Conservation (phyloP, 2,329 filamentous ascomycete species). For the Penicillium sp. region DNA sequence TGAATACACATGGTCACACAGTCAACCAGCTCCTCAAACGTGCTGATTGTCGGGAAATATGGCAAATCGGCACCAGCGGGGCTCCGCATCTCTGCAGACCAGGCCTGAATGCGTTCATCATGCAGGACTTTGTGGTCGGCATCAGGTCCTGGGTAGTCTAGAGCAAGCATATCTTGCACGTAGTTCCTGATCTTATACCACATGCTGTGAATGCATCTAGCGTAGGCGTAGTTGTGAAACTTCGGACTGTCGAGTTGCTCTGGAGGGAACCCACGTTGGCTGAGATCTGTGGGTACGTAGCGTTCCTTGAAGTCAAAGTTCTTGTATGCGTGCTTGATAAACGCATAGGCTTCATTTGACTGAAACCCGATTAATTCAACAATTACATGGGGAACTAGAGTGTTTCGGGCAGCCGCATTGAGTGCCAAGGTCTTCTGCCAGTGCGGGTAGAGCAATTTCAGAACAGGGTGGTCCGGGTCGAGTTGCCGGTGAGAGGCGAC, state of each 20-base stretch:
- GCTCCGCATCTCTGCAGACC: neutral
- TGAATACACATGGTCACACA: conserved; percentile 14
- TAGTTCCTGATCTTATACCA: conserved; percentile 9
- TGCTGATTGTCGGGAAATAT: neutral
- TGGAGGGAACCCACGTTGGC: conserved; percentile 7
- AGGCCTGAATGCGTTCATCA: conserved; percentile 5
- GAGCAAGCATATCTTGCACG: conserved; percentile 3
- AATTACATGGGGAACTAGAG: too few relatives aligned
- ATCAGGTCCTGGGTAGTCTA: neutral
- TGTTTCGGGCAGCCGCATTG: too few relatives aligned
- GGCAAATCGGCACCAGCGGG: too few relatives aligned
- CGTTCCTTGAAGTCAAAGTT: conserved; percentile 5
- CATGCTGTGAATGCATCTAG: conserved; percentile 12
- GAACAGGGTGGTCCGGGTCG: conserved; percentile 4
- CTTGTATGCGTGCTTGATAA: conserved; percentile 5
- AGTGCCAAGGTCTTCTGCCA: conserved; percentile 1
- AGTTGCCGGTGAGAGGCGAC: conserved; percentile 7
- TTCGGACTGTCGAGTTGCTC: conserved; percentile 6
- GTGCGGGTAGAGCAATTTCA: conserved; percentile 5
- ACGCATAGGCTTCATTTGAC: neutral
- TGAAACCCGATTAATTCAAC: too few relatives aligned
- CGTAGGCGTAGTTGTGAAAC: conserved; percentile 12
- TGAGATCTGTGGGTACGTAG: conserved; percentile 10
- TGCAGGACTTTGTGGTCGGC: neutral
- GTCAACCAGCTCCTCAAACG: conserved; percentile 4